Base-by-base conservation (phyloP, 2,329 filamentous ascomycete genomes). In the Colletotrichum gigasporum region DNA sequence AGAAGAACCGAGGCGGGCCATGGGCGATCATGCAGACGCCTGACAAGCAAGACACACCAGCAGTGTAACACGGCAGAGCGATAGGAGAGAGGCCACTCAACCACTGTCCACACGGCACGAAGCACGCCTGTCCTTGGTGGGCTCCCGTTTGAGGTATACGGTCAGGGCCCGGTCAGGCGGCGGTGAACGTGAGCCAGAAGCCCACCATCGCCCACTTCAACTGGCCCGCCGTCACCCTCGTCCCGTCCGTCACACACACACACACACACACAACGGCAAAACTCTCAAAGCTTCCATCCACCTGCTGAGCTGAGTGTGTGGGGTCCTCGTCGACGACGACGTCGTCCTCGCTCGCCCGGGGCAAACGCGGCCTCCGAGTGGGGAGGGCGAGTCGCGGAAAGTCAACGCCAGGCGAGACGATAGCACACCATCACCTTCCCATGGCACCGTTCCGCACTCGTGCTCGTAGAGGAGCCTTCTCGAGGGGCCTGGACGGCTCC, bases 21-120 rank as follows among this genome's bases (percentile, higher is more conserved):
- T 54, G 41, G 62, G 28, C 62, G 56, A 65, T 65, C 62, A 65
- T 65, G 62, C 62, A 62, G 41, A 62, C 22, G 50, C 62, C 56
- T 62, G 62, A 62, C 62, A 55, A 55, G 50, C 57, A 42, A 35
- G 55, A 60, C 53, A 56, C 53, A 59, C 48, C 57, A 65, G 50
- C 48, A 50, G 48, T 39, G 57, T 6, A 6, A 39, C 24, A 42
- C 35, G 44, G 45, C 34, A 58, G n/a, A n/a, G n/a, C n/a, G n/a
- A n/a, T n/a, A n/a, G n/a, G n/a, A n/a, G n/a, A n/a, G n/a, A n/a
- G n/a, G n/a, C n/a, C n/a, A n/a, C n/a, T n/a, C n/a, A n/a, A n/a
- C n/a, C n/a, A n/a, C n/a, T n/a, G n/a, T n/a, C 12, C 12, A 39
- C 24, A 42, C 35, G 44, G 45, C 34, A 58, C 16, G 47, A 37